These are phyloP conservation scores for Starmerella riodocensis DNA, from an alignment of 805 yeast species.

Conservation along the genomic window DNA sequence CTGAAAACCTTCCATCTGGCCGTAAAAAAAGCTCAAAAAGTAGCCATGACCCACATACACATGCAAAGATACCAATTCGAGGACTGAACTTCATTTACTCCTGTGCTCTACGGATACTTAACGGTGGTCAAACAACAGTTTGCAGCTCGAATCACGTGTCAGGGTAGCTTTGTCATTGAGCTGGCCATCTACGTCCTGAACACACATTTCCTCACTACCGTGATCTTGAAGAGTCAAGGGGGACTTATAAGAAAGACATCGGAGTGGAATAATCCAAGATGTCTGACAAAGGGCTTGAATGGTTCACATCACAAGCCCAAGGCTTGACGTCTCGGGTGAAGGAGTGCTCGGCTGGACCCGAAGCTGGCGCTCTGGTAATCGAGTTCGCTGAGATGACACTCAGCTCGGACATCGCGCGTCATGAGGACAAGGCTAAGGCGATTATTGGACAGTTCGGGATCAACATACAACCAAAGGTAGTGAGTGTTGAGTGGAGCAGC, in stretches of 20 bases:
- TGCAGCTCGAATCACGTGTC: too few relatives aligned
- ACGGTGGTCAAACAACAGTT: too few relatives aligned
- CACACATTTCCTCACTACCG: too few relatives aligned
- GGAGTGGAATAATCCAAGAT: background rate
- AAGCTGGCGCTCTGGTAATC: slow-evolving; percentile 1
- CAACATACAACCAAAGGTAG: slow-evolving; percentile 8
- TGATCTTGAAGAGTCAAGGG: background rate
- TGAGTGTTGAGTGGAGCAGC: slow-evolving; percentile 8
- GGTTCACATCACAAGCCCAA: slow-evolving; percentile 3
- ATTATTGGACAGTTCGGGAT: background rate
- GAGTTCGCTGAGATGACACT: background rate
- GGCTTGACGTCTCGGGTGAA: slow-evolving; percentile 5
- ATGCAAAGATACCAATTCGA: too few relatives aligned
- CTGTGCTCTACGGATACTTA: too few relatives aligned
- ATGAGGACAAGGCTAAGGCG: background rate
- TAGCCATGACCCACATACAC: too few relatives aligned
- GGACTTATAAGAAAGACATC: background rate
- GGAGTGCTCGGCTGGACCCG: slow-evolving; percentile 1
- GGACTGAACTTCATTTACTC: too few relatives aligned
- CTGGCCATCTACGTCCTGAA: too few relatives aligned
- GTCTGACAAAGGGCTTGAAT: slow-evolving; percentile 7
- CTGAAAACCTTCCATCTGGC: too few relatives aligned
- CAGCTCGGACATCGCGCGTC: background rate
- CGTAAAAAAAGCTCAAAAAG: too few relatives aligned
- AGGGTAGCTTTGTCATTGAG: too few relatives aligned